A percentile compares a stretch with the other conserved stretches of the same genome.
phyloP scores from a whole-genome alignment of 129 eudicot species.

The Rutidosis leptorrhynchoides region DNA sequence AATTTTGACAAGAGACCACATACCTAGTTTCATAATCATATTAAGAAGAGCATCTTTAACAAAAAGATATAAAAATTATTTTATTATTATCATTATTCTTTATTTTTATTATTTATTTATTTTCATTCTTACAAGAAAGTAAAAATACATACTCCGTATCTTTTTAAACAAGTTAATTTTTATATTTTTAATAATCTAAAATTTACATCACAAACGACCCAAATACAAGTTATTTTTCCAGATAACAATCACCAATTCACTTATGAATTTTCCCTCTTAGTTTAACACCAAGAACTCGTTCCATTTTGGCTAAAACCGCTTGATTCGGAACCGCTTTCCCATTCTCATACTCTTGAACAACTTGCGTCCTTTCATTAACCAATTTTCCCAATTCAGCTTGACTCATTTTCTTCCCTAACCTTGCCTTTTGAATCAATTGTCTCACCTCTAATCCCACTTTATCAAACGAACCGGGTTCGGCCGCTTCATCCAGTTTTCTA shows the following conservation, averaged over 20 bases:
- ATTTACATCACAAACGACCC: too few relatives aligned
- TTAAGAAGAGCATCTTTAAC: too few relatives aligned
- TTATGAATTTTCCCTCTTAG: constrained; percentile 48
- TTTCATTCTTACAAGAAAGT: too few relatives aligned
- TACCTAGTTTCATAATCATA: too few relatives aligned
- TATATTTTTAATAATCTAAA: too few relatives aligned
- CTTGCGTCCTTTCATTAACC: constrained; percentile 67
- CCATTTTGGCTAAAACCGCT: constrained; percentile 58
- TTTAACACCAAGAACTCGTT: constrained; percentile 58
- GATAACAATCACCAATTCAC: background rate
- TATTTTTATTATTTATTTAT: too few relatives aligned
- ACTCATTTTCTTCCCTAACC: constrained; percentile 63
- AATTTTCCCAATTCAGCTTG: constrained; percentile 59
- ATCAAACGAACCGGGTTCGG: constrained; percentile 54
- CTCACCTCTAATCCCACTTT: constrained; percentile 52
- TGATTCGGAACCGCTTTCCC: constrained; percentile 73
- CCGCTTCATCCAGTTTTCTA: constrained; percentile 63
- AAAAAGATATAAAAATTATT: too few relatives aligned
- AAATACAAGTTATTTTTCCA: too few relatives aligned
- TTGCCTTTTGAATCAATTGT: constrained; percentile 59
- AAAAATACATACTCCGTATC: too few relatives aligned
- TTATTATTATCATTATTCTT: too few relatives aligned
- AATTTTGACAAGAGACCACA: too few relatives aligned
- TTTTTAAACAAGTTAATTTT: too few relatives aligned
- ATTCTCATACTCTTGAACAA: constrained; percentile 72